Evolutionary conservation across 495 filamentous ascomycete genomes (phyloP), one percentile per base, ranked within the genome.

Genomic region (Aspergillus diversus): DNA sequence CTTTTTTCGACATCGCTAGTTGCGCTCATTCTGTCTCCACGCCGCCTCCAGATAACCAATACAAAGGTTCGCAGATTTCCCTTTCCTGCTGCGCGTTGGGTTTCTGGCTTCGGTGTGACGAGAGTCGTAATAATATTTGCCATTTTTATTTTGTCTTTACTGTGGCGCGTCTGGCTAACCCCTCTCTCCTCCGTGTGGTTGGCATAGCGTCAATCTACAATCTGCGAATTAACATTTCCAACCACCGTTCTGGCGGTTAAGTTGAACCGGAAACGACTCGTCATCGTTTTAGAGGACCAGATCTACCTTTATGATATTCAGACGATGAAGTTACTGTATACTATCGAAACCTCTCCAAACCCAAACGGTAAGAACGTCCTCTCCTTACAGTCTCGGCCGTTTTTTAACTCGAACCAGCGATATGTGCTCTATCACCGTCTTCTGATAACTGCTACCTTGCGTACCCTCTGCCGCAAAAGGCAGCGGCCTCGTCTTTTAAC

Each of bases 1-100:
- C 88, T 99, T 61, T 99, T 99, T 73, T 97, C 95, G 47, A 99
- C 95, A 49, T 99, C 95, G n/a, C 84, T 99, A 49, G 93, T 99
- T 16, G 95, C 95, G 39, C 82, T 97, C 16, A 91, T 97, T 60
- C 80, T 93, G 48, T 96, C 94, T 16, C 96, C 95, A 2, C 81
- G 95, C 54, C 89, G 94, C 37, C 83, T 99, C 42, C 89, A 94
- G 65, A 97, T 99, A 63, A 92, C 92, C 65, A 99, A 99, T 77
- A 98, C 96, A 42, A 98, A 99, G 86, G 92, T 92, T 80, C 64
- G 83, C 82, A 60, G 48, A 57, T 64, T 47, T 57, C 33, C 17
- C 17, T 63, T 39, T 16, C 16, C 33, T 48, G 1, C 11, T 32
- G 52, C 27, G 31, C n/a, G 49, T 39, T 32, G 15, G 1, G 16